Evolutionary conservation across 2,329 filamentous ascomycete genomes (phyloP).

Genomic region (Cladobotryum protrusum): DNA sequence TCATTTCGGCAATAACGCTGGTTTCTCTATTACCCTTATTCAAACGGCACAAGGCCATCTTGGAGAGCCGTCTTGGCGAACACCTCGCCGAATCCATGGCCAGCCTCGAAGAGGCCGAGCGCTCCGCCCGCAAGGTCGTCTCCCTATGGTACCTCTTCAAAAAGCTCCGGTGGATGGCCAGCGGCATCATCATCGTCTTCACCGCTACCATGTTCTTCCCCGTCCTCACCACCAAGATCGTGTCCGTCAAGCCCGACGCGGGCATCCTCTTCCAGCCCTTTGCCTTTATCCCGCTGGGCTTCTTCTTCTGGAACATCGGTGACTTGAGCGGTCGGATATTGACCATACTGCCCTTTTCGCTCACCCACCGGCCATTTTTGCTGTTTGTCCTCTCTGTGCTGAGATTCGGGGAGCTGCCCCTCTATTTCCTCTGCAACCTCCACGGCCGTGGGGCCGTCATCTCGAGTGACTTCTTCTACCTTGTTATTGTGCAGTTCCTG

Average conservation of each 20-base stretch:
- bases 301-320: constrained; percentile 89
- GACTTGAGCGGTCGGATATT: constrained; percentile 72
- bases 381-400: constrained; percentile 63
- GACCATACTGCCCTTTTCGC: constrained; percentile 50
- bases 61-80: constrained; percentile 43
- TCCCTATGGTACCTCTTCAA: constrained; percentile 59
- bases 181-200: constrained; percentile 77
- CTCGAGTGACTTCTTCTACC: constrained; percentile 79
- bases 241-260: constrained; percentile 35
- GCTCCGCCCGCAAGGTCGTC: constrained; percentile 43
- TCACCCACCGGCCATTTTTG: constrained; percentile 56
- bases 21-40: constrained; percentile 70
- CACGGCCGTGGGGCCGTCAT: constrained; percentile 67
- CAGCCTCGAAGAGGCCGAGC: constrained; percentile 48
- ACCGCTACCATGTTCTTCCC: constrained; percentile 89
- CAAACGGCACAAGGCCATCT: constrained; percentile 49
- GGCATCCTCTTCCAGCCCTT: constrained; percentile 61
- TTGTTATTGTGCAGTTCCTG: constrained; percentile 72
- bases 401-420: constrained; percentile 66
- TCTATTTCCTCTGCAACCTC: constrained; percentile 89
- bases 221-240: constrained; percentile 71
- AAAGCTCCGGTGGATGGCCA: constrained; percentile 73
- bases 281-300: constrained; percentile 82
- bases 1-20: constrained; percentile 64
- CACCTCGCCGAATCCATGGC: constrained; percentile 44